Evolutionary conservation across 2,329 filamentous ascomycete genomes (phyloP).

Genomic region (Elsinoe perseae): DNA sequence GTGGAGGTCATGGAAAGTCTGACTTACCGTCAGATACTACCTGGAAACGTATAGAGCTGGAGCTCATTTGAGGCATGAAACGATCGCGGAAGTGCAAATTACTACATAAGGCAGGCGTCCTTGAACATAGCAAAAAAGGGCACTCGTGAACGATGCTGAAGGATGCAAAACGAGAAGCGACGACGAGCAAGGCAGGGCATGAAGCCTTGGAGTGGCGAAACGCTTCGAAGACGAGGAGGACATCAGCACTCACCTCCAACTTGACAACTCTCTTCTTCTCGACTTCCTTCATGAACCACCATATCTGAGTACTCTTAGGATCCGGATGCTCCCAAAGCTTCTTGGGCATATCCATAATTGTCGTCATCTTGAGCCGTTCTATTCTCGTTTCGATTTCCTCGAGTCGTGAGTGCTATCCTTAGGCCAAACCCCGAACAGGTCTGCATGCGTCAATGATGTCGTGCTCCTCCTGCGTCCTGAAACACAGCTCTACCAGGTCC

Average conservation of each 20-base stretch:
- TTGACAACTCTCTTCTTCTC: slow-evolving; percentile 51
- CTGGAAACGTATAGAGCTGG: slow-evolving; percentile 9
- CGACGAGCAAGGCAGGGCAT: not conserved
- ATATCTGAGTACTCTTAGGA: slow-evolving; percentile 50
- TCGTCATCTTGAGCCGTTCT: not conserved
- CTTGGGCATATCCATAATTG: slow-evolving; percentile 27
- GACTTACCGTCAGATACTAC: slow-evolving; percentile 12
- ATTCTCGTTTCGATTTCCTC: not conserved
- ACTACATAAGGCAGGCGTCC: not conserved
- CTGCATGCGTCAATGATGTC: not conserved
- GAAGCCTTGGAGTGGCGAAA: not conserved
- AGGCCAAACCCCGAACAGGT: not conserved
- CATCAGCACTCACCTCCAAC: slow-evolving; percentile 46
- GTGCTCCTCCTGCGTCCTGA: not conserved
- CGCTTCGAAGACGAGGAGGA: not conserved
- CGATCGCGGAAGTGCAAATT: not conserved
- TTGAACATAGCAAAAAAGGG: not conserved
- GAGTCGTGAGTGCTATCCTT: not conserved
- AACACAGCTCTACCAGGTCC: not conserved
- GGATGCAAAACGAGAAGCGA: not conserved
- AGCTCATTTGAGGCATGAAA: not conserved
- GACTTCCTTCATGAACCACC: slow-evolving; percentile 56
- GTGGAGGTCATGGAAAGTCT: slow-evolving; percentile 65
- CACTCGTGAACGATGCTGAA: not conserved
- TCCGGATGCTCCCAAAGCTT: slow-evolving; percentile 41